These are phyloP conservation scores for Aaosphaeria arxii DNA, from an alignment of 2,329 filamentous ascomycete species.

Conservation along the genomic window DNA sequence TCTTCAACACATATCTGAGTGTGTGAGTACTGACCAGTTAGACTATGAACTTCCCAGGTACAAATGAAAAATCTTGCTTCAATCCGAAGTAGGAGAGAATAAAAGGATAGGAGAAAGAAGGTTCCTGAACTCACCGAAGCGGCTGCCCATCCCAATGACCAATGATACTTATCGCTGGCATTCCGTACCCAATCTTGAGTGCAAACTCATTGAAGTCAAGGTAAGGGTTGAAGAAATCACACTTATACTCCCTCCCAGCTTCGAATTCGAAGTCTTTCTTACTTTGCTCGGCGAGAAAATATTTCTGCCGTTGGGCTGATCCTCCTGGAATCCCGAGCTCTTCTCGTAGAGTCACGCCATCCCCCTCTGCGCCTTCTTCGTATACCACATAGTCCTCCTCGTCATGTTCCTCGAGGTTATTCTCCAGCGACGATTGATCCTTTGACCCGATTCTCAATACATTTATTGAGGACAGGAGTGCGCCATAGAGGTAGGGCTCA, in stretches of 20 bases:
- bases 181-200: slow-evolving; percentile 48
- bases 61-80: background rate
- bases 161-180: slow-evolving; percentile 74
- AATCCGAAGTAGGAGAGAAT: background rate
- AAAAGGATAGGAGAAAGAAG: slow-evolving; percentile 16
- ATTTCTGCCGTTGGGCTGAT: slow-evolving; percentile 53
- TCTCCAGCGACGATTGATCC: slow-evolving; percentile 40
- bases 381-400: slow-evolving; percentile 54
- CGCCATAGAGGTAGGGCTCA: slow-evolving; percentile 80
- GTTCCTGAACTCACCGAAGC: slow-evolving; percentile 55
- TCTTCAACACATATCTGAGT: slow-evolving; percentile 88
- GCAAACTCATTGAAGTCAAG: slow-evolving; percentile 80
- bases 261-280: slow-evolving; percentile 61
- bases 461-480: slow-evolving; percentile 78
- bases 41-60: slow-evolving; percentile 2
- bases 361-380: slow-evolving; percentile 48
- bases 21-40: slow-evolving; percentile 66
- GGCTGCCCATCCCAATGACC: slow-evolving; percentile 79
- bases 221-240: slow-evolving; percentile 88
- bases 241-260: slow-evolving; percentile 58
- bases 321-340: slow-evolving; percentile 39
- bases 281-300: slow-evolving; percentile 56
- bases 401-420: slow-evolving; percentile 44
- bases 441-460: slow-evolving; percentile 62
- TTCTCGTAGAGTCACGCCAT: slow-evolving; percentile 41